Conservation (phyloP, 2,329 filamentous ascomycete species). For the Nothopassalora personata region DNA sequence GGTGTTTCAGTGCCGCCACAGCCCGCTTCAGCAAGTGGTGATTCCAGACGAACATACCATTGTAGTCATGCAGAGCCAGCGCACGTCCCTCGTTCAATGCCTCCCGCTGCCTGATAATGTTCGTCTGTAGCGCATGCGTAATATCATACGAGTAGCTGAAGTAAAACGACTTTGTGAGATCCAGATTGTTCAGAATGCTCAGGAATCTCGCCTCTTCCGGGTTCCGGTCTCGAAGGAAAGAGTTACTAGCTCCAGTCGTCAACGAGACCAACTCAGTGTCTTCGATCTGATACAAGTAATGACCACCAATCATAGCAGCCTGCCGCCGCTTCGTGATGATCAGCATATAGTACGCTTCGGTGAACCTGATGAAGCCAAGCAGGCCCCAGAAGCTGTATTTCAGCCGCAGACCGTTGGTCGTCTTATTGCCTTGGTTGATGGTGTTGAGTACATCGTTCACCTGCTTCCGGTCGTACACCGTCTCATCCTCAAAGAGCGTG, state of each 20-base stretch:
- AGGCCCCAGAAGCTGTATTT: constrained; percentile 90
- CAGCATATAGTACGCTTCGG: constrained; percentile 94
- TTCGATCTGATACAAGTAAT: constrained; percentile 93
- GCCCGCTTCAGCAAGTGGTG: constrained; percentile 79
- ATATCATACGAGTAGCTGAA: constrained; percentile 99
- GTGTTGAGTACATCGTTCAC: constrained; percentile 90
- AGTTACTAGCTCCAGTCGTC: constrained; percentile 61
- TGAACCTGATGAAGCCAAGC: constrained; percentile 92
- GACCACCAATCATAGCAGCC: constrained; percentile 90
- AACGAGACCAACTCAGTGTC: constrained; percentile 87
- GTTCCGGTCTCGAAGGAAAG: constrained; percentile 74
- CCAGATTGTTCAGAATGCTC: constrained; percentile 81
- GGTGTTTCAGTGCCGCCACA: constrained; percentile 62
- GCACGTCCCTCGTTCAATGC: constrained; percentile 61
- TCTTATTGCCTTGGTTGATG: constrained; percentile 91
- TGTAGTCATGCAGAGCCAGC: constrained; percentile 59
- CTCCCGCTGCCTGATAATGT: constrained; percentile 74
- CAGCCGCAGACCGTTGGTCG: constrained; percentile 80
- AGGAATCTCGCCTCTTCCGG: constrained; percentile 87
- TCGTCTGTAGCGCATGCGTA: constrained; percentile 84
- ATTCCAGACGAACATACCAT: constrained; percentile 99
- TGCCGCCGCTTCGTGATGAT: constrained; percentile 93
- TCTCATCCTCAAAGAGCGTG: constrained; percentile 87
- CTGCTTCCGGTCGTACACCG: constrained; percentile 84
- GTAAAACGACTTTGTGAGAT: constrained; percentile 88